Evolutionary conservation across 768 basidiomycete species (phyloP), one percentile per base, ranked within the genome.

Genomic region (Boletus subparvulus): DNA sequence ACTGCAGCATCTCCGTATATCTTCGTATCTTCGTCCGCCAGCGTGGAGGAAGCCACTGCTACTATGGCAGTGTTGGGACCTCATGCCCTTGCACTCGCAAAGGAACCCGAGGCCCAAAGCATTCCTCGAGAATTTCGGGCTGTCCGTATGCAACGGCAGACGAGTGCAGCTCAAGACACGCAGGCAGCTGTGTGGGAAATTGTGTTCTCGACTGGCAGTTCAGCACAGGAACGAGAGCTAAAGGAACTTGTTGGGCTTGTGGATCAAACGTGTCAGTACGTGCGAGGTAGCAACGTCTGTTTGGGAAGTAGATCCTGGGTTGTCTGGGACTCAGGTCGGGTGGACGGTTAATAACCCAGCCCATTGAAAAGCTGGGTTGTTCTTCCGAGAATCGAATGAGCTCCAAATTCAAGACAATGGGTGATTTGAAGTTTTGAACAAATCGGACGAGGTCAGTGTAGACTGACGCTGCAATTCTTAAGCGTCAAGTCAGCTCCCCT

Each of bases 41-140:
- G 16, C 2, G 48, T 59, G n/a, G 52, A 55, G 24, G 52, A 47
- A 49, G 52, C 66, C 19, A 51, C 57, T 5, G 66, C 63, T 13
- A 51, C 55, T 5, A 68, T 70, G 60, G 66, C 68, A 17, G 55
- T 70, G 11, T 37, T 68, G 47, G 67, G 67, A 24, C 47, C 50
- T 26, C 61, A 68, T 47, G 69, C 61, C 4, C 56, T 68, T 47
- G 67, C 67, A 19, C 59, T 70, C 28, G 44, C 65, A 24, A 55
- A 8, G 14, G 65, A 60, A 55, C 17, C 51, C 6, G 53, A 47
- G n/a, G 45, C 19, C 9, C 36, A 45, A 19, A 14, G 42, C 19
- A 35, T 30, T 6, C n/a, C 50, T 19, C 49, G 21, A 24, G 21
- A 16, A 16, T 65, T 65, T 30, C 41, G 24, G 14, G 64, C 65